phyloP scores from a whole-genome alignment of 179 eudicot species.

The Vitellaria paradoxa region DNA sequence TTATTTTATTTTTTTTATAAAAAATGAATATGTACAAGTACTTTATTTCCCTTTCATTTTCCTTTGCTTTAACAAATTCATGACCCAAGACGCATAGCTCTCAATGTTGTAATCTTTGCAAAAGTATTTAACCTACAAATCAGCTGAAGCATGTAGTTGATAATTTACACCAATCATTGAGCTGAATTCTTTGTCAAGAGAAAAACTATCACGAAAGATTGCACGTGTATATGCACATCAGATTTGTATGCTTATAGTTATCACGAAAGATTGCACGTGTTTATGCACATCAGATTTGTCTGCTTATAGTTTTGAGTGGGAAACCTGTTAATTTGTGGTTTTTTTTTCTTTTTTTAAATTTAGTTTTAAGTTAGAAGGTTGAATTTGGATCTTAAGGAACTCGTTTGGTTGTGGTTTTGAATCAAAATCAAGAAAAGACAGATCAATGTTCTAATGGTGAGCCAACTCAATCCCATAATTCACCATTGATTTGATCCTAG shows the following conservation, averaged over 20 bases:
- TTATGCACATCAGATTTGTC: not conserved
- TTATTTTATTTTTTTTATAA: too few relatives aligned
- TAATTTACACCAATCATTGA: not conserved
- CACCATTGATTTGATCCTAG: not conserved
- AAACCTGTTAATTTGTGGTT: not conserved
- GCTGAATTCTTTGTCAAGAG: not conserved
- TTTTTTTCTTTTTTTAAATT: too few relatives aligned
- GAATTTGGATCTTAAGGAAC: not conserved
- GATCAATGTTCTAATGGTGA: not conserved
- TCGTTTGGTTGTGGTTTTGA: not conserved
- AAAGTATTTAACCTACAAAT: too few relatives aligned
- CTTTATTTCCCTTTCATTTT: too few relatives aligned
- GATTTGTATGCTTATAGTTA: not conserved
- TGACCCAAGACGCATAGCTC: too few relatives aligned
- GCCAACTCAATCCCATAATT: not conserved
- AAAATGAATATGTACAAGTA: too few relatives aligned
- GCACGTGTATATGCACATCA: not conserved
- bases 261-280: too few relatives aligned
- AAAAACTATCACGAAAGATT: not conserved
- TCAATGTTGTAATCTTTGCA: too few relatives aligned
- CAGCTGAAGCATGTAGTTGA: too few relatives aligned
- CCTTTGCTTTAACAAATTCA: too few relatives aligned
- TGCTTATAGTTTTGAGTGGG: not conserved
- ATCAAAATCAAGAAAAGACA: not conserved
- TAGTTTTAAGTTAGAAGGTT: too few relatives aligned